Percentiles rank a stretch among this genome's conserved stretches.
Evolutionary conservation across 176 grass and related monocot genomes (phyloP).

Genomic region (Eragrostis curvula): DNA sequence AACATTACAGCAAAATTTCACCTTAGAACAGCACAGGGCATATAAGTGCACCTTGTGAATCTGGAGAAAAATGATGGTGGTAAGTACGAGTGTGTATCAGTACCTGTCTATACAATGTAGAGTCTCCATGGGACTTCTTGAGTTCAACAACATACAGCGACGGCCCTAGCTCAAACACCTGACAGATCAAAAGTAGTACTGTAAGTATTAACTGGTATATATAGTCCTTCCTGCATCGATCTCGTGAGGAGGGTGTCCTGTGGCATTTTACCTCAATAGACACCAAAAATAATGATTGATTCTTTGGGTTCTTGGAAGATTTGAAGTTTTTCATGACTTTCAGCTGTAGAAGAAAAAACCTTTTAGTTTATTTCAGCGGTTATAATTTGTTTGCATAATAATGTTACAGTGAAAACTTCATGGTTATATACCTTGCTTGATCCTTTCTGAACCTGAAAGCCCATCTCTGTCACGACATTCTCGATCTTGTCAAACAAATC

Average conservation of each 20-base stretch:
- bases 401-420: background rate
- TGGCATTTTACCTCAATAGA: constrained; percentile 59
- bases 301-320: constrained; percentile 41
- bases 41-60: background rate
- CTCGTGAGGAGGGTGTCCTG: background rate
- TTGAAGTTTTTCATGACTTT: constrained; percentile 58
- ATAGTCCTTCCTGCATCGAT: constrained; percentile 6
- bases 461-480: constrained; percentile 62
- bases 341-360: constrained; percentile 42
- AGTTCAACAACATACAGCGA: constrained; percentile 84
- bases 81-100: background rate
- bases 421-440: constrained; percentile 52
- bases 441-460: constrained; percentile 60
- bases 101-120: constrained; percentile 85
- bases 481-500: constrained; percentile 78
- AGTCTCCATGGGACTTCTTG: constrained; percentile 71
- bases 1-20: constrained; percentile 23
- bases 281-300: constrained; percentile 51
- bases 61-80: background rate
- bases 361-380: constrained; percentile 27
- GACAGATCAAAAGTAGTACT: constrained; percentile 8
- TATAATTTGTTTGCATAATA: background rate
- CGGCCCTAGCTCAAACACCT: constrained; percentile 84
- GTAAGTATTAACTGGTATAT: constrained; percentile 11
- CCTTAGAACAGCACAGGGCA: background rate